Base-by-base conservation (phyloP, 805 yeast genomes). In the Schwanniomyces vanrijiae region DNA sequence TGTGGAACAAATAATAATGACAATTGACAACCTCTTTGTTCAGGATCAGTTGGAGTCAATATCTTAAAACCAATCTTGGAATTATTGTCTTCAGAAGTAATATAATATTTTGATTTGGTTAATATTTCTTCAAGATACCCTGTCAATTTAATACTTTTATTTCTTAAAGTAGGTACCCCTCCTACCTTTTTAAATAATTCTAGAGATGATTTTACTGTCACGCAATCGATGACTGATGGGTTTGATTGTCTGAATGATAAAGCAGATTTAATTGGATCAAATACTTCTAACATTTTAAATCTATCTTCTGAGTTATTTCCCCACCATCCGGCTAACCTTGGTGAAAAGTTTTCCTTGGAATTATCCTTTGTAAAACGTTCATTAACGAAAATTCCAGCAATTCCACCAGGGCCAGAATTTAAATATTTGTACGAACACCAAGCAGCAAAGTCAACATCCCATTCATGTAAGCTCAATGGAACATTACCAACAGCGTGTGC, bases 251-350 rank as follows among this genome's bases (percentile, higher is more conserved):
- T 76, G 65, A 84, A 91, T 0, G 96, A 95, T 20, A 88, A 72
- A 0, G 97, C 98, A 29, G 94, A 86, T n/a, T 76, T 69, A 22
- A 88, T 86, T 0, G 97, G 96, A 45, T 84, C 84, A 56, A 89
- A 91, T 24, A 73, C 56, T 58, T 85, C 91, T 47, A 78, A 59
- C 98, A 91, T 91, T 56, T 82, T 75, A 65, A 91, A 91, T 51
- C 98, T 69, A 29, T 81, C 81, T 1, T 58, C 55, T 0, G 84
- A 71, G 55, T 86, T 82, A 60, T 90, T 91, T 1, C 97, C 97
- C 97, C 97, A 91, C 98, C 98, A 91, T 0, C 98, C 98, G 0
- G 96, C 96, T 43, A 89, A 70, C 50, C 97, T 73, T 1, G 96
- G 88, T 33, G 74, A 55, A 55, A 71, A 75, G 18, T 59, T 58